Base-by-base conservation (phyloP, 768 basidiomycete species). In the Favolaschia claudopus region DNA sequence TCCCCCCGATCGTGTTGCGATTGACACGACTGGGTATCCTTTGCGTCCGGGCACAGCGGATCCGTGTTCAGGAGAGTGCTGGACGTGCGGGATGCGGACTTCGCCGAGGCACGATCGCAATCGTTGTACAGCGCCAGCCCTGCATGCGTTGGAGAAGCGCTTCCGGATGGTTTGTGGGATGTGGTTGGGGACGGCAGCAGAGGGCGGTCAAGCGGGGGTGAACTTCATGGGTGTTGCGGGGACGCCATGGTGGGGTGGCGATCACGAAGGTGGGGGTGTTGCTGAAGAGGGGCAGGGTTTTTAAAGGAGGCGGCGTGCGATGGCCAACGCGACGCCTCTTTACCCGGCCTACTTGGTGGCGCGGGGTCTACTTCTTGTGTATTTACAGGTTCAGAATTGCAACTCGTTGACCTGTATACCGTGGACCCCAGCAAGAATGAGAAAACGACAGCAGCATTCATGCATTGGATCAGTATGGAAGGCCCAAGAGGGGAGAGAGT, bases 401-500 rank as follows among this genome's bases (percentile, higher is more conserved):
- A 24, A 13, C 38, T 32, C 28, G 20, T 31, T 25, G 24, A 55
- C 32, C 38, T 32, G 47, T 44, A 55, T 32, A 22, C 40, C 36
- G 38, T 61, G 62, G 62, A 34, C 4, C 20, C 20, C 2, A 27
- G 19, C 7, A 28, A 42, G 28, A 24, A 22, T 22, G 29, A 8
- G 15, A 25, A 31, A 36, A n/a, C 15, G 22, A 52, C 38, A 12
- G 14, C 53, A 13, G 68, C 68, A 13, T 72, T 70, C 38, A 48
- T 65, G 15, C 68, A 72, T 29, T 22, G 31, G 4, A 39, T 72
- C 5, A 32, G 27, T 2, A 31, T 73, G 1, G 17, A 32, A 10
- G 63, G 67, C 8, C 44, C 48, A 3, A 36, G 53, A 7, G 67
- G 65, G 3, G 57, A 65, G 25, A 48, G 57, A 1, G 56, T 67